Evolutionary conservation across 1,284 basidiomycete species (phyloP), one percentile per base, ranked within the genome.

Genomic region (Coniferiporia weirii): DNA sequence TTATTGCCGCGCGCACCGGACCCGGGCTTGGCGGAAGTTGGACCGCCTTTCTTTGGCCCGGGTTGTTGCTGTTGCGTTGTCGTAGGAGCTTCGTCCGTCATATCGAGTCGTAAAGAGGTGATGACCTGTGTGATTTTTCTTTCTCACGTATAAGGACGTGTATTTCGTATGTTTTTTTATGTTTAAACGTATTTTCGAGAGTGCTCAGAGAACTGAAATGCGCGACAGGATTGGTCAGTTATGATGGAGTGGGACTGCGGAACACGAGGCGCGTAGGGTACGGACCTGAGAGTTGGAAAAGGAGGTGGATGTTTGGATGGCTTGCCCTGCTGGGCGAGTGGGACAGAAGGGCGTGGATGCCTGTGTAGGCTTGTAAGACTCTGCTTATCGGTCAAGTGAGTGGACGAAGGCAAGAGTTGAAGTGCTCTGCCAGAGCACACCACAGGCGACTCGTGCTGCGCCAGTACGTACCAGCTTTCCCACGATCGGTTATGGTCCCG

Each of bases 261-360:
- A 51, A 52, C 40, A 60, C 52, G 61, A 62, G 65, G 59, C 65
- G 56, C 47, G 54, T 45, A 61, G 35, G 45, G 60, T 49, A 40
- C 12, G 15, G 8, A 84, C 82, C 76, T 79, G 74, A 70, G 70
- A 77, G 73, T 75, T 79, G 77, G 76, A 69, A 67, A 67, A 70
- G 74, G 73, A 73, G 71, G 68, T 71, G 66, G 67, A 65, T 61
- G 65, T 67, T 76, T 79, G 77, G 76, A 79, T 72, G 84, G 79
- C 80, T 84, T 91, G 89, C 88, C 88, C 87, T 88, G 87, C 79
- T 76, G 88, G 87, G 88, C 89, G 76, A 83, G 87, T 91, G 87
- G 78, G 84, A 75, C 73, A 70, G 72, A 78, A 78, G 73, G 77
- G 72, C 75, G 79, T 80, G 81, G 71, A 75, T 80, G 80, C 80